These are phyloP conservation scores for Penicillium robsamsonii DNA, from an alignment of 495 filamentous ascomycete genomes.

Conservation along the genomic window DNA sequence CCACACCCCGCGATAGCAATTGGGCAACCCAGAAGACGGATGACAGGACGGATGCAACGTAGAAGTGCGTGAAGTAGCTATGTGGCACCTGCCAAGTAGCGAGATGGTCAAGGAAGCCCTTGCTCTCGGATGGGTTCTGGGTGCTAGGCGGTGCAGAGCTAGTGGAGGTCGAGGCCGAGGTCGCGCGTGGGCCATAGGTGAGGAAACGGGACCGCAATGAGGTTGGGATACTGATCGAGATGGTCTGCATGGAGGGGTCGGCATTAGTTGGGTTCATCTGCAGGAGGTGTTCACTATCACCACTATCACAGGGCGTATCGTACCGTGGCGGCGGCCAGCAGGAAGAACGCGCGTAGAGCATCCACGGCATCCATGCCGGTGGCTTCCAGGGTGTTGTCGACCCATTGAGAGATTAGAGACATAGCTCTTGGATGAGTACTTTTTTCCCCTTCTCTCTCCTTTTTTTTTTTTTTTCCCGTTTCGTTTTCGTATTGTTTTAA, in stretches of 20 bases:
- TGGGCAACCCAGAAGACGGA: slow-evolving; percentile 77
- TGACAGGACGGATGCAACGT: slow-evolving; percentile 65
- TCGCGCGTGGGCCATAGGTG: slow-evolving; percentile 56
- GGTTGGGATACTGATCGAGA: slow-evolving; percentile 51
- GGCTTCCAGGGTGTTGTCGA: slow-evolving; percentile 29
- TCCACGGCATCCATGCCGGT: slow-evolving; percentile 43
- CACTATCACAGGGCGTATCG: slow-evolving; percentile 18
- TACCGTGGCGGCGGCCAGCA: slow-evolving; percentile 51
- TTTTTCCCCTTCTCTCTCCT: neutral
- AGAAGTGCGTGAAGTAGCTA: slow-evolving; percentile 85
- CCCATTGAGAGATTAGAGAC: slow-evolving; percentile 19
- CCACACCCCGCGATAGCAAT: slow-evolving; percentile 54
- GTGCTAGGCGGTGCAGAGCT: neutral
- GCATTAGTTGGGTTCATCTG: slow-evolving; percentile 16
- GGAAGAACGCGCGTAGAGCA: slow-evolving; percentile 42
- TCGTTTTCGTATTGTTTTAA: neutral
- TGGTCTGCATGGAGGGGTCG: slow-evolving; percentile 42
- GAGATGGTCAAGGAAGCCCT: slow-evolving; percentile 48
- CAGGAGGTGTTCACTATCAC: slow-evolving; percentile 10
- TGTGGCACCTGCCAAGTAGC: slow-evolving; percentile 69
- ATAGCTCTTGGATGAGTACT: slow-evolving; percentile 12
- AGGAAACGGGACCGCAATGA: slow-evolving; percentile 55
- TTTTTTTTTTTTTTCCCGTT: neutral
- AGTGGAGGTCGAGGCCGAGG: slow-evolving; percentile 23
- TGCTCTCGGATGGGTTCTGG: neutral